A percentile compares a stretch with the other conserved stretches of the same genome.
Evolutionary conservation across 2,329 filamentous ascomycete genomes (phyloP).

Genomic region (Rutstroemia sp.): DNA sequence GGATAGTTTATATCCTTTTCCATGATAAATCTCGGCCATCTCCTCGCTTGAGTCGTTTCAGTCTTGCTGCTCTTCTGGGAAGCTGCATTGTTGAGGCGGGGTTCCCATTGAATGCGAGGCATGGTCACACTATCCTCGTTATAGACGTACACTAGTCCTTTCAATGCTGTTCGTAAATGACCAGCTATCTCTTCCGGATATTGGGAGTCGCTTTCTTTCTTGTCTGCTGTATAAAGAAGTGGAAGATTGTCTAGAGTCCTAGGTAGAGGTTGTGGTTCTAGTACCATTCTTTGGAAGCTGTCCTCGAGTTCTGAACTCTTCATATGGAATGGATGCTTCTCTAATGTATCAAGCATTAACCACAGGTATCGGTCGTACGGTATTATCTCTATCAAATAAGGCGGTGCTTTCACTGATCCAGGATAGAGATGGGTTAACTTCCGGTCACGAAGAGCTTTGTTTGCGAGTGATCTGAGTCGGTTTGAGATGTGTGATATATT

Average conservation of each 20-base stretch:
- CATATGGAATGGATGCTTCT: not conserved
- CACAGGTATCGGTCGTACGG: conserved; percentile 5
- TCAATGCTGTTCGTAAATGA: not conserved
- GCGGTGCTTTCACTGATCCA: not conserved
- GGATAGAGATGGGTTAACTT: not conserved
- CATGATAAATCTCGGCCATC: not conserved
- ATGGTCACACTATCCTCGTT: not conserved
- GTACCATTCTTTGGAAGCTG: not conserved
- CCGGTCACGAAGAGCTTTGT: not conserved
- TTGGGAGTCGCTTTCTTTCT: not conserved
- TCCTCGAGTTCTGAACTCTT: not conserved
- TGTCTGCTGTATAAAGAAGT: too few species aligned
- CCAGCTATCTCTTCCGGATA: not conserved
- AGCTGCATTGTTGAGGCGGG: too few species aligned
- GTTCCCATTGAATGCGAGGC: not conserved
- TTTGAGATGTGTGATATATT: not conserved
- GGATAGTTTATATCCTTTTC: not conserved
- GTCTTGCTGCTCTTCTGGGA: too few species aligned
- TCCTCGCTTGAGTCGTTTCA: not conserved
- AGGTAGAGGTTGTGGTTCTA: not conserved
- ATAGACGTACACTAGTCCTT: conserved; percentile 1
- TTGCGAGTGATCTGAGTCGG: not conserved
- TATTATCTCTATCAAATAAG: not conserved
- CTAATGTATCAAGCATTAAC: not conserved
- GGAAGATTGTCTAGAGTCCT: too few species aligned